Evolutionary conservation across 306 rosid genomes (phyloP), one percentile per base, ranked within the genome.

Genomic region (Glycine tomentella): DNA sequence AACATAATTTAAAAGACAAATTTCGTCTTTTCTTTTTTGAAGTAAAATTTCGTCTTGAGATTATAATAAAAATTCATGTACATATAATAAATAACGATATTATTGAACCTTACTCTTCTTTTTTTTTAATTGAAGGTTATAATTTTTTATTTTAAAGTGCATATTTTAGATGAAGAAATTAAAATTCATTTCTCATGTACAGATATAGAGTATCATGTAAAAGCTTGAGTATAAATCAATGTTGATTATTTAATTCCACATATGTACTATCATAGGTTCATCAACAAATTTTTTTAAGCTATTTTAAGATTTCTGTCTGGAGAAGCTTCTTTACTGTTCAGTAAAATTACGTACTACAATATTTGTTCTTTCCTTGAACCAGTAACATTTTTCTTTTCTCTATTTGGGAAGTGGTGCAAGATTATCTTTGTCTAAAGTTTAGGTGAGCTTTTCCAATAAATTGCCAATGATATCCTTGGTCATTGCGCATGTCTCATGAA

Each of bases 331-430:
- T 71, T 59, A 36, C 3, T 36, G 53, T 34, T 69, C 25, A 45
- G 42, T 57, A 58, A 11, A 42, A 45, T 57, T 6, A 34, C 8
- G 10, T 3, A 46, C n/a, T n/a, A 58, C 50, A 3, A 36, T 4
- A n/a, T 38, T 48, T 70, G 78, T 80, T 80, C 83, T 59, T 80
- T 79, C 63, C 83, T 70, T 80, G 72, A 8, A 69, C 49, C 3
- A 34, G 5, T 12, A 20, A 67, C 57, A 20, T 31, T 55, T 79
- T 68, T 55, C 66, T 45, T 6, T 53, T 55, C 16, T 73, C 64
- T 67, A 58, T 67, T 14, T 44, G 9, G 57, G 38, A 57, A 74
- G 70, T 33, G 69, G 14, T 20, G 42, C 4, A 31, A 52, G 9
- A 81, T 67, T 20, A 33, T 66, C 71, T 74, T 81, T 74, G 45